Base-by-base conservation (phyloP, 1,284 basidiomycete genomes). In the Cryptococcus jaspeensis region DNA sequence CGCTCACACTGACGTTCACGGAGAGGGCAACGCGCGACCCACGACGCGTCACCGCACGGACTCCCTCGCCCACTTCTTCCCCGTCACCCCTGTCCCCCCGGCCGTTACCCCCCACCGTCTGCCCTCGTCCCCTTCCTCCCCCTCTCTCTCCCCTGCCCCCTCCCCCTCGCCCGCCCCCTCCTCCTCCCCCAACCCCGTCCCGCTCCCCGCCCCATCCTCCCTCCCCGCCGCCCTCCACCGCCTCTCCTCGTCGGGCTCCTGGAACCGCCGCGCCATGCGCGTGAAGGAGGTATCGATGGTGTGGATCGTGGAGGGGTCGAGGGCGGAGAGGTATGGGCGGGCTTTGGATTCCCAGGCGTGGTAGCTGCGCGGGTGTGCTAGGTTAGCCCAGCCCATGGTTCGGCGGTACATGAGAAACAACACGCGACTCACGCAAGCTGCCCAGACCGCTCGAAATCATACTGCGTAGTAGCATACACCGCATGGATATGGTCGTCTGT, bases 311-410 rank as follows among this genome's bases (percentile, higher is more conserved):
- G 50, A 32, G 0, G 74, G 74, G 41, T 71, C 64, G 16, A 76
- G 63, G 5, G 55, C 56, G 9, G 49, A 42, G 5, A 76, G 64
- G 53, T 70, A 65, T 5, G 45, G 36, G 32, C 60, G 62, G 5
- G 72, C 69, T 45, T 65, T 59, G n/a, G 69, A 69, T 51, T 76
- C 74, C 74, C 74, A 76, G 2, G 72, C 66, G 58, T 76, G 74
- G 48, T 76, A 76, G 0, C 66, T 67, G 45, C 16, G 46, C 35
- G 20, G 25, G 0, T 9, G 11, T 18, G 32, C 20, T 50, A 13
- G 39, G 48, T 23, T 20, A 16, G 28, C 28, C n/a, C n/a, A n/a
- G n/a, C n/a, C n/a, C n/a, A n/a, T n/a, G n/a, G n/a, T n/a, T n/a
- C n/a, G n/a, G n/a, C n/a, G 41, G 36, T 16, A 32, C 8, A 36